Base-by-base conservation (phyloP, 2,329 filamentous ascomycete genomes). In the Diaporthe nobilis region DNA sequence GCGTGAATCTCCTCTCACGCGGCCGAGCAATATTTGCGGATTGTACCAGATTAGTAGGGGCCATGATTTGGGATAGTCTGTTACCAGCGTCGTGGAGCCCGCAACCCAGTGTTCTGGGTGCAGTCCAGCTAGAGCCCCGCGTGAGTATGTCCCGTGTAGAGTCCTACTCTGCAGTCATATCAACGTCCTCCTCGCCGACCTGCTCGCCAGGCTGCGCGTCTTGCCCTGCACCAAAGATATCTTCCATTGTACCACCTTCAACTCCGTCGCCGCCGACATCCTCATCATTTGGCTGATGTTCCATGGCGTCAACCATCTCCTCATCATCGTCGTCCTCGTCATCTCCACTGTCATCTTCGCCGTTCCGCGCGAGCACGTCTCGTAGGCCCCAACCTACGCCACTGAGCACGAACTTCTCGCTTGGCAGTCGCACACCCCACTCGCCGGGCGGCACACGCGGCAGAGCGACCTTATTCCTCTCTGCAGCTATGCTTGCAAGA, bases 401-500 rank as follows among this genome's bases (percentile, higher is more conserved):
- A 74, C 89, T 92, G 60, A 94, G 86, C 42, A 93, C 92, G 79
- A 93, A 94, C 74, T 92, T 88, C 85, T 94, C 92, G 79, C 90
- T 91, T 1, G 92, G 92, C 76, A 94, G 82, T 15, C 92, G 85
- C 9, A 93, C 88, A 34, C 92, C 92, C 91, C 92, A 94, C 81
- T 94, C 92, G 80, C 90, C 90, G 57, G 90, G 88, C 17, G 90
- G 85, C 22, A 94, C 89, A 77, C 89, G 88, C 28, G 92, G 92
- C 77, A 95, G 84, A 1, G 88, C 89, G 39, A 93, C 87, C 79
- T 90, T 90, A 84, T 95, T 95, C 78, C 92, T 86, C 81, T 94
- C 92, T 77, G 89, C 87, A 17, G 94, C 94, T n/a, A 95, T 86
- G 82, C 95, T 93, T 74, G 92, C 85, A 86, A 96, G 88, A 83